Evolutionary conservation across 2,329 filamentous ascomycete genomes (phyloP).

Genomic region (Stagonosporopsis chrysanthemi): DNA sequence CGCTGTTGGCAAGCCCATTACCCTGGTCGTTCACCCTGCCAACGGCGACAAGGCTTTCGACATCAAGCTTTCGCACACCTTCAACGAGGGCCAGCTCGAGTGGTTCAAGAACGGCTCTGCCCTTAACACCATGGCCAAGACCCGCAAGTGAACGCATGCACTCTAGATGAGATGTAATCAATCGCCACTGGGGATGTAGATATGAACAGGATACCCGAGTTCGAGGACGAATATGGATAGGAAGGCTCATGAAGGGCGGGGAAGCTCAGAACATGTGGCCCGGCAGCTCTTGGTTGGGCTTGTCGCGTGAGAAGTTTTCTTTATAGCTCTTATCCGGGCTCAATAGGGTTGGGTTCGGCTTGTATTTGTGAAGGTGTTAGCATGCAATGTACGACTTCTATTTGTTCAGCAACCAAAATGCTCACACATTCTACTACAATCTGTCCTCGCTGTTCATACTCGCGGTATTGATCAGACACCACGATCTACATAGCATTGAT

Average conservation of each 20-base stretch:
- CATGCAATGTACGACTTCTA: slow-evolving; percentile 48
- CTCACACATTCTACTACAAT: slow-evolving; percentile 1
- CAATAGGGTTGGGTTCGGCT: slow-evolving; percentile 41
- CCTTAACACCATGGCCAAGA: slow-evolving; percentile 97
- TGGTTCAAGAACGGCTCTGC: slow-evolving; percentile 99
- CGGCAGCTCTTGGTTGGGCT: slow-evolving; percentile 26
- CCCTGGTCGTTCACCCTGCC: slow-evolving; percentile 89
- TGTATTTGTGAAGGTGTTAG: slow-evolving; percentile 50
- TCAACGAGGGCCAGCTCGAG: slow-evolving; percentile 97
- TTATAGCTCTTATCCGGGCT: slow-evolving; percentile 38
- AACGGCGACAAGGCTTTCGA: slow-evolving; percentile 79
- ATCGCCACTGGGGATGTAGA: slow-evolving; percentile 45
- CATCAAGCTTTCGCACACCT: slow-evolving; percentile 88
- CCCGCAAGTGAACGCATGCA: slow-evolving; percentile 33
- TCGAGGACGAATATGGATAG: slow-evolving; percentile 28
- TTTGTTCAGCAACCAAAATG: slow-evolving; percentile 24
- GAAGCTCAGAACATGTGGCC: slow-evolving; percentile 28
- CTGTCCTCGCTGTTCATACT: no score
- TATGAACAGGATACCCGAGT: slow-evolving; percentile 36
- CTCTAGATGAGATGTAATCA: slow-evolving; percentile 15
- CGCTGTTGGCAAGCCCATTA: slow-evolving; percentile 90
- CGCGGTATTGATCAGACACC: no score
- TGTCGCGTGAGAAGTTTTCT: slow-evolving; percentile 35
- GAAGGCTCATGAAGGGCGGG: slow-evolving; percentile 28
- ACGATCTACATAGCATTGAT: no score